A percentile compares a stretch with the other conserved stretches of the same genome.
These are phyloP conservation scores for Diaporthe citri DNA, from an alignment of 2,329 filamentous ascomycete species.

Conservation along the genomic window DNA sequence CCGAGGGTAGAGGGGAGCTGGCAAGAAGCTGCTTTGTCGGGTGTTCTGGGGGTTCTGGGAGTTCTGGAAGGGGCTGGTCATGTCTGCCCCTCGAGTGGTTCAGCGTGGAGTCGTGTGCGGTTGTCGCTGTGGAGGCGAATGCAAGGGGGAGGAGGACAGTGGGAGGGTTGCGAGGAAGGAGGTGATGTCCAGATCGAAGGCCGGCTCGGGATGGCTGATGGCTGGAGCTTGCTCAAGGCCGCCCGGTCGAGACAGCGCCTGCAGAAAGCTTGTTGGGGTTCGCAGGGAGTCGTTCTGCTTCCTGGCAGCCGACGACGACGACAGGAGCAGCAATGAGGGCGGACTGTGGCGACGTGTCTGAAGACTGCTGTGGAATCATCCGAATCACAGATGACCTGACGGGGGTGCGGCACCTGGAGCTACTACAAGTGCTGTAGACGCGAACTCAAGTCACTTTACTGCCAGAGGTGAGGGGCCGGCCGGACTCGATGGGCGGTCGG, in stretches of 20 bases:
- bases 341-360: background rate
- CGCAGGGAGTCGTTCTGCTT: slow-evolving; percentile 9
- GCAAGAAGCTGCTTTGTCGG: slow-evolving; percentile 28
- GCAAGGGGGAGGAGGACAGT: background rate
- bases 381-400: slow-evolving; percentile 25
- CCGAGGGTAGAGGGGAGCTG: slow-evolving; percentile 47
- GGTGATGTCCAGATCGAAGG: background rate
- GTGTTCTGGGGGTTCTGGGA: slow-evolving; percentile 27
- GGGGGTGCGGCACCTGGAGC: slow-evolving; percentile 13
- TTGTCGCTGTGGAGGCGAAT: background rate
- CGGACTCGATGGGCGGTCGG: background rate
- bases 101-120: background rate
- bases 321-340: slow-evolving; percentile 1
- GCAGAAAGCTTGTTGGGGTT: slow-evolving; percentile 32
- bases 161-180: slow-evolving; percentile 1
- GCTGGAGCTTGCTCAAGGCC: slow-evolving; percentile 31
- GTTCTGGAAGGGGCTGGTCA: slow-evolving; percentile 38
- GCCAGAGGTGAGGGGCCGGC: slow-evolving; percentile 7
- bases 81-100: slow-evolving; percentile 29
- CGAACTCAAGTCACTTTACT: slow-evolving; percentile 28
- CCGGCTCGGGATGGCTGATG: slow-evolving; percentile 21
- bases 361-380: slow-evolving; percentile 16
- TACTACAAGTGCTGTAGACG: background rate
- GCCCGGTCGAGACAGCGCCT: slow-evolving; percentile 24
- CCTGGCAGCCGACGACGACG: slow-evolving; percentile 17